These are phyloP conservation scores for Trametes punicea DNA, from an alignment of 768 basidiomycete species.

Conservation along the genomic window DNA sequence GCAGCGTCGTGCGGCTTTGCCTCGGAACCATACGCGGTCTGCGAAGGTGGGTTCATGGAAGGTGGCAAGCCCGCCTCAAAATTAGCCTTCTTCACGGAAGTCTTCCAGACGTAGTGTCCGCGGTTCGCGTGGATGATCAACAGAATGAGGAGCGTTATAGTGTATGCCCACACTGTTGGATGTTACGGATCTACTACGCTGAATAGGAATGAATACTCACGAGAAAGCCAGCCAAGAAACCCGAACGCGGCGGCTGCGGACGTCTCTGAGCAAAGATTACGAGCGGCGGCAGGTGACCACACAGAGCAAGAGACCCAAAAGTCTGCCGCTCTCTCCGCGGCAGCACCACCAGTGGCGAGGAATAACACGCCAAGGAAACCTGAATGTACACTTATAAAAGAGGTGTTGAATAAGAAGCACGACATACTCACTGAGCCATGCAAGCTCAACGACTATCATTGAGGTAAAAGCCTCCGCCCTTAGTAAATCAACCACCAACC, in stretches of 20 bases:
- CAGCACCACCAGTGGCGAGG: constrained; percentile 26
- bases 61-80: constrained; percentile 5
- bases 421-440: constrained; percentile 25
- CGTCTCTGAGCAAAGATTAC: constrained; percentile 23
- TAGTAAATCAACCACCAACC: constrained; percentile 26
- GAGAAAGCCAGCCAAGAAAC: constrained; percentile 25
- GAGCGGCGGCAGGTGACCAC: constrained; percentile 3
- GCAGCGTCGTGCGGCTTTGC: constrained; percentile 11
- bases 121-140: constrained; percentile 14
- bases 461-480: constrained; percentile 29
- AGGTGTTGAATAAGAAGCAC: not conserved
- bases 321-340: constrained; percentile 13
- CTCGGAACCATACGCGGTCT: not conserved
- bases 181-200: too few relatives aligned
- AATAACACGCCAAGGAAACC: constrained; percentile 30
- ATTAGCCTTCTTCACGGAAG: constrained; percentile 15
- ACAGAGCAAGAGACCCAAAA: constrained; percentile 9
- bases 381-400: not conserved
- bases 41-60: not conserved
- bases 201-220: constrained; percentile 15
- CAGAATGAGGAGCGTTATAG: constrained; percentile 16
- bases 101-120: constrained; percentile 17
- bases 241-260: constrained; percentile 28
- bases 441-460: constrained; percentile 30
- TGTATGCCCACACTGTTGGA: constrained; percentile 18